Percentiles rank a stretch among this genome's conserved stretches.
These are phyloP conservation scores for Yarrowia deformans DNA, from an alignment of 805 yeast genomes.

Conservation along the genomic window DNA sequence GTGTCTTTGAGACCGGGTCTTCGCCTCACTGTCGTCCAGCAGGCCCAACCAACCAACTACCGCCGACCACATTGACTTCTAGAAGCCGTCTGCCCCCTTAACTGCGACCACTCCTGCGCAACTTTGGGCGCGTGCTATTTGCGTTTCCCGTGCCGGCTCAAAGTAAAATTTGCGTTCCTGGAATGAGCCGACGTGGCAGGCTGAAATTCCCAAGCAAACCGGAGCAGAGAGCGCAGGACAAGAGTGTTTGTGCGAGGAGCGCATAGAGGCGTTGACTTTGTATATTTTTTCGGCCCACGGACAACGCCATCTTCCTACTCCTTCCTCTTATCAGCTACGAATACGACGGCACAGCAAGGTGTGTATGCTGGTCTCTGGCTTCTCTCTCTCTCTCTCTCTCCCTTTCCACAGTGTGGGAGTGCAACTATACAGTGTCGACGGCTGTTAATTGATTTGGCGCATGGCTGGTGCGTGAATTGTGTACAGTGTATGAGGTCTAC, in stretches of 20 bases:
- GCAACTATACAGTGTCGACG: conserved; percentile 18
- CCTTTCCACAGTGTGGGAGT: background rate
- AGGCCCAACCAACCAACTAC: background rate
- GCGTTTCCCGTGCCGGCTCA: conserved; percentile 36
- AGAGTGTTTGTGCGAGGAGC: background rate
- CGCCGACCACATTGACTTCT: background rate
- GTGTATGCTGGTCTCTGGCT: no score
- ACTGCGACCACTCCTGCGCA: conserved; percentile 34
- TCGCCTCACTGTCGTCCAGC: no score
- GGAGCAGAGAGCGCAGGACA: background rate
- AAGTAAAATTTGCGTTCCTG: conserved; percentile 39
- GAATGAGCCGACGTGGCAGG: conserved; percentile 38
- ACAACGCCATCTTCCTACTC: no score
- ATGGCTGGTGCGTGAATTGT: conserved; percentile 4
- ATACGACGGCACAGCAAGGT: no score
- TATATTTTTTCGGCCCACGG: no score
- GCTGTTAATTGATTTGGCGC: conserved; percentile 32
- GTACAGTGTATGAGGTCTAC: conserved; percentile 2
- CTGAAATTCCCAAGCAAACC: background rate
- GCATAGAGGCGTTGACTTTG: no score
- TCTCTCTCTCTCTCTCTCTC: background rate
- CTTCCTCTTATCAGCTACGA: no score
- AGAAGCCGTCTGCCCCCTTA: conserved; percentile 14
- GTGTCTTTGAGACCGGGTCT: background rate
- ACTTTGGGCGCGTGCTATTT: conserved; percentile 38